A percentile compares a stretch with the other conserved stretches of the same genome.
Conservation (phyloP, 176 grass and related monocot species). For the Juncus inflexus region DNA sequence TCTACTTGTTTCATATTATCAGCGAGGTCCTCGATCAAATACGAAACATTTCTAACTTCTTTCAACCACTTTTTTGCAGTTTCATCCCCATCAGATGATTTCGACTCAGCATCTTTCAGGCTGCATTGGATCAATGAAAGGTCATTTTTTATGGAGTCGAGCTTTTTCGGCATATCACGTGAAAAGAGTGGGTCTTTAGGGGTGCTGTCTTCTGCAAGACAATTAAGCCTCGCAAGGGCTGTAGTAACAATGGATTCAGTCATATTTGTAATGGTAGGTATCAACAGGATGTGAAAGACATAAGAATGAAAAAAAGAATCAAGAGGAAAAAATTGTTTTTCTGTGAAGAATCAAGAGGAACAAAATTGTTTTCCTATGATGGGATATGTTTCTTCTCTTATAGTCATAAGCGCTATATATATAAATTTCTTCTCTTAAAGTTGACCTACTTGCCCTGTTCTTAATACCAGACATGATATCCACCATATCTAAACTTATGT, state of each 20-base stretch:
- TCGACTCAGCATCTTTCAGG: constrained; percentile 6
- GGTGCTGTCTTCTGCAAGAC: neutral
- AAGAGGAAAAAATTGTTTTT: too few species aligned
- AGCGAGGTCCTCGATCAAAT: constrained; percentile 15
- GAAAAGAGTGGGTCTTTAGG: neutral
- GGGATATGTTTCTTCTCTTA: neutral
- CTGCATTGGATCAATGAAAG: constrained; percentile 9
- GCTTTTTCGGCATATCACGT: constrained; percentile 14
- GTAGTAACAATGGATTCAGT: constrained; percentile 1
- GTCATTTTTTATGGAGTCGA: constrained; percentile 16
- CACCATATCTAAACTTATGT: too few species aligned
- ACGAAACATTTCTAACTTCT: constrained; percentile 12
- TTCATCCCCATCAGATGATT: neutral
- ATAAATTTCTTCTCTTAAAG: too few species aligned
- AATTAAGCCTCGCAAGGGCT: constrained; percentile 8
- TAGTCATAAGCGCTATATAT: too few species aligned
- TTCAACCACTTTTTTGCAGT: constrained; percentile 13
- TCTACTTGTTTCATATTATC: constrained; percentile 19
- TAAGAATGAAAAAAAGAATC: too few species aligned
- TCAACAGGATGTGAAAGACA: too few species aligned
- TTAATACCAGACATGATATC: too few species aligned
- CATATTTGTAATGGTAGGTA: constrained; percentile 4
- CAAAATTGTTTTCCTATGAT: neutral
- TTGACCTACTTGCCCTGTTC: too few species aligned
- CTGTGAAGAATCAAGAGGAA: neutral